Conservation (phyloP, 768 basidiomycete species). For the Rhodotorula diobovata region DNA sequence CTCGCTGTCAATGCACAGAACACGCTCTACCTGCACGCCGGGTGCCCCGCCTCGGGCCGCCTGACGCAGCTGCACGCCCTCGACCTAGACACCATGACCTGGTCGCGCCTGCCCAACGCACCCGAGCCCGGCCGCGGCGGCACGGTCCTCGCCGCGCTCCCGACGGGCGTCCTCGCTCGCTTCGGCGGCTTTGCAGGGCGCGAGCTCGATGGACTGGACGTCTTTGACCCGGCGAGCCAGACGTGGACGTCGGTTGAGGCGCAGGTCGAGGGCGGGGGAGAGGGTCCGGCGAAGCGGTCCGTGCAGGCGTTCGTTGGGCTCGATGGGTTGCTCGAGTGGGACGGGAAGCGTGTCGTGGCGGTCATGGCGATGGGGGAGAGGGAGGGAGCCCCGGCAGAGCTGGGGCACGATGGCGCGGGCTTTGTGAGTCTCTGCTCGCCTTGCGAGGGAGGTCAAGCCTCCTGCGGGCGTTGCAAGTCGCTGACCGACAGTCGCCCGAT, state of each 20-base stretch:
- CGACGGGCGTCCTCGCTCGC: constrained; percentile 28
- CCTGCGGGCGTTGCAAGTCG: too few relatives aligned
- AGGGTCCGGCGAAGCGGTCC: constrained; percentile 47
- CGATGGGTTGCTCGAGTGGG: constrained; percentile 23
- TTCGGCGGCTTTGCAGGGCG: constrained; percentile 47
- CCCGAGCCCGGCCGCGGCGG: constrained; percentile 52
- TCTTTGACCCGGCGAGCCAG: constrained; percentile 46
- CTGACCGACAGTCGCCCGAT: too few relatives aligned
- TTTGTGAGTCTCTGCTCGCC: constrained; percentile 4
- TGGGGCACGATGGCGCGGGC: constrained; percentile 51
- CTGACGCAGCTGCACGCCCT: constrained; percentile 49
- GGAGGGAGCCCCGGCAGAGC: constrained; percentile 44
- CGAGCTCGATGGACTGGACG: constrained; percentile 50
- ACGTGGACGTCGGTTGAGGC: constrained; percentile 41
- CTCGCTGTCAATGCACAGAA: constrained; percentile 36
- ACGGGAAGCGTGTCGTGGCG: constrained; percentile 27
- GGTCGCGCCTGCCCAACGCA: constrained; percentile 48
- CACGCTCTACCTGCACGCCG: constrained; percentile 51
- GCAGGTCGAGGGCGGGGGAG: constrained; percentile 22
- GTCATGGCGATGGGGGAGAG: constrained; percentile 47
- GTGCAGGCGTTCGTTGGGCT: constrained; percentile 49
- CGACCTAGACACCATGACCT: constrained; percentile 44
- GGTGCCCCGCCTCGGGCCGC: constrained; percentile 50
- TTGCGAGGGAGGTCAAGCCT: too few relatives aligned
- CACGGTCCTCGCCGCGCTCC: constrained; percentile 48